Percentiles rank a stretch among this genome's conserved stretches.
Evolutionary conservation across 352 stramenopile species (phyloP).

Genomic region (Globisporangium ultimum): DNA sequence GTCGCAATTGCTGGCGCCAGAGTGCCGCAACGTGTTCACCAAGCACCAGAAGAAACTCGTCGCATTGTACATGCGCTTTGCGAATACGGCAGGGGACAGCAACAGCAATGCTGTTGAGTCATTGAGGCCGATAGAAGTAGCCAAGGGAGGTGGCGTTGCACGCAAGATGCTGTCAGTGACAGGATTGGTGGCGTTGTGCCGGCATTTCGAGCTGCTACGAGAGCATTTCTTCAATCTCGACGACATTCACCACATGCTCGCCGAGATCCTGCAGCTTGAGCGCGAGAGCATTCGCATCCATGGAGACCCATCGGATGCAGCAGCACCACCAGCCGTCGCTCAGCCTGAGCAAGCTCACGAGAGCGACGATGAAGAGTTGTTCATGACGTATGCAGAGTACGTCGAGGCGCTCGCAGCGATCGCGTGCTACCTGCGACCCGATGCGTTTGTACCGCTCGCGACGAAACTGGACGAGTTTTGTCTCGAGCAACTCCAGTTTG

Average conservation of each 20-base stretch:
- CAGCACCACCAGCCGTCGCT: neutral
- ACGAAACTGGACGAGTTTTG: conserved; percentile 63
- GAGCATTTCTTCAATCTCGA: conserved; percentile 61
- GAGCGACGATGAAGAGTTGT: conserved; percentile 24
- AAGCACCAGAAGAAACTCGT: conserved; percentile 47
- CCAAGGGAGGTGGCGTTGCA: neutral
- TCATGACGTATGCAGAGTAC: conserved; percentile 63
- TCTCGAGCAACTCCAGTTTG: conserved; percentile 23
- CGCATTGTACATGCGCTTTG: conserved; percentile 44
- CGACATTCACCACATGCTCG: conserved; percentile 57
- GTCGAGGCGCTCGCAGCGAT: conserved; percentile 52
- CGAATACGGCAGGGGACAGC: neutral
- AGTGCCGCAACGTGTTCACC: conserved; percentile 49
- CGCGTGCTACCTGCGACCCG: conserved; percentile 54
- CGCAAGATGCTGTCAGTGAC: conserved; percentile 45
- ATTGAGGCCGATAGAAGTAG: neutral
- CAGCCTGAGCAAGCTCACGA: neutral
- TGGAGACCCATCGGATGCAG: neutral
- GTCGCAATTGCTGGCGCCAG: conserved; percentile 34
- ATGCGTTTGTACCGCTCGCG: conserved; percentile 56
- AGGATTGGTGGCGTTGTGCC: conserved; percentile 39
- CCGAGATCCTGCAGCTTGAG: conserved; percentile 58
- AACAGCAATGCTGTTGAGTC: neutral
- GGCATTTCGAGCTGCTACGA: conserved; percentile 50
- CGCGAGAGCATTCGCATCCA: conserved; percentile 36